phyloP scores from a whole-genome alignment of 441 rosid species.

The Erodium moschatum region DNA sequence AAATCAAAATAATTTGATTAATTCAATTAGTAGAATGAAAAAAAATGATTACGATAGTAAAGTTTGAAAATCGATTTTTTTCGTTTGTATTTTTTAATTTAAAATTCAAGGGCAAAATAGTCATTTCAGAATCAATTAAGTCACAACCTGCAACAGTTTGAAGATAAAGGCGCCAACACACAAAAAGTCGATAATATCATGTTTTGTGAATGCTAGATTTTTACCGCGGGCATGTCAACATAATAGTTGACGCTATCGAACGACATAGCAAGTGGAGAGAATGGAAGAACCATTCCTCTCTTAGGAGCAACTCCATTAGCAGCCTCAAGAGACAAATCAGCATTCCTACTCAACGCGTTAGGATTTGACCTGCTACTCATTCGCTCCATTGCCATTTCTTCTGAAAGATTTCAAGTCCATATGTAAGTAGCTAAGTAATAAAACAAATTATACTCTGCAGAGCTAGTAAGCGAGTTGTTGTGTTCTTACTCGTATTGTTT shows the following conservation, averaged over 20 bases:
- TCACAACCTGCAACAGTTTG: no score
- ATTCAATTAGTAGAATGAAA: no score
- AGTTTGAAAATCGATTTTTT: no score
- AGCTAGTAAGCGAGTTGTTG: not conserved
- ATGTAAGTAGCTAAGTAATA: not conserved
- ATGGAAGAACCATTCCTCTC: constrained; percentile 91
- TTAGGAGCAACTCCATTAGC: constrained; percentile 35
- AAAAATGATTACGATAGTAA: no score
- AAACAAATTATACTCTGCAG: not conserved
- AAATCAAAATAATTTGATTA: no score
- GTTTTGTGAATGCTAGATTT: constrained; percentile 16
- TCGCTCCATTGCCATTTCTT: constrained; percentile 44
- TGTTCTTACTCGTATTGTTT: constrained; percentile 40
- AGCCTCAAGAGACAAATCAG: constrained; percentile 25
- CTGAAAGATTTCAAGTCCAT: constrained; percentile 25
- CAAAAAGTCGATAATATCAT: no score
- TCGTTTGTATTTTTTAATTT: no score
- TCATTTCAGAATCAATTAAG: no score
- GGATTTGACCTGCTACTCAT: constrained; percentile 33
- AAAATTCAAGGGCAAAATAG: no score
- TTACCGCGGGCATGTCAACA: constrained; percentile 88
- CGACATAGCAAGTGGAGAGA: constrained; percentile 81
- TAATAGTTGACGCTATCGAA: constrained; percentile 62
- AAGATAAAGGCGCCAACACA: no score
- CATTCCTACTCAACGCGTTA: no score